Evolutionary conservation across 306 rosid genomes (phyloP).

Genomic region (Morella rubra): DNA sequence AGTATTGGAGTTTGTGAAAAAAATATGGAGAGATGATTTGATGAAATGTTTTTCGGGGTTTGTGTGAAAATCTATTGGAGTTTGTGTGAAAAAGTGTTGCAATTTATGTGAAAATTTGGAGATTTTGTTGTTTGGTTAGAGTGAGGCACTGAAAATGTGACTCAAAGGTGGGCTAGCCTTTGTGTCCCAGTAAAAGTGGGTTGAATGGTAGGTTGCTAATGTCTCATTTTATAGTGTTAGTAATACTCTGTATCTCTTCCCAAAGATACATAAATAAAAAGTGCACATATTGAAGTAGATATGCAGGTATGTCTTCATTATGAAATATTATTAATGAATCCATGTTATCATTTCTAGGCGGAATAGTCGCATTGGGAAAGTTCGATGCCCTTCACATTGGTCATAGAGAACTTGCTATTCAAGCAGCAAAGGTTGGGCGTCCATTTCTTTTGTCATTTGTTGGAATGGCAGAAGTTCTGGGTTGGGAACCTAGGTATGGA

Average conservation of each 20-base stretch:
- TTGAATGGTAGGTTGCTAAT: neutral
- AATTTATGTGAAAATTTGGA: too few species aligned
- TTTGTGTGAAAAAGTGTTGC: too few species aligned
- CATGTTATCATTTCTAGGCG: conserved; percentile 52
- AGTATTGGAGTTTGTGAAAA: too few species aligned
- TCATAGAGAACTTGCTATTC: conserved; percentile 92
- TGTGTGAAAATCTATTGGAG: too few species aligned
- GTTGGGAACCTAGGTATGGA: conserved; percentile 87
- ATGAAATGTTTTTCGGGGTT: too few species aligned
- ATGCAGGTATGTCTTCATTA: neutral
- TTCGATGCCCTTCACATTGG: conserved; percentile 95
- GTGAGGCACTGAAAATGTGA: neutral
- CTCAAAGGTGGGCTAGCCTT: neutral
- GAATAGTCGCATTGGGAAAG: conserved; percentile 93
- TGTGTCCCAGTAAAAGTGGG: neutral
- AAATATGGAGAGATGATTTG: too few species aligned
- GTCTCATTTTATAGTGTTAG: neutral
- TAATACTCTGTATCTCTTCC: neutral
- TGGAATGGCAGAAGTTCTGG: conserved; percentile 91
- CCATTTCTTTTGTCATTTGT: conserved; percentile 90
- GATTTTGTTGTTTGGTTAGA: too few species aligned
- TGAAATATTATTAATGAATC: conserved; percentile 6
- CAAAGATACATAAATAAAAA: neutral
- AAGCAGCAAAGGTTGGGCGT: conserved; percentile 89
- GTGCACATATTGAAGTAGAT: neutral